Conservation (phyloP, 2,329 filamentous ascomycete genomes). For the Rhynchosporium secalis region DNA sequence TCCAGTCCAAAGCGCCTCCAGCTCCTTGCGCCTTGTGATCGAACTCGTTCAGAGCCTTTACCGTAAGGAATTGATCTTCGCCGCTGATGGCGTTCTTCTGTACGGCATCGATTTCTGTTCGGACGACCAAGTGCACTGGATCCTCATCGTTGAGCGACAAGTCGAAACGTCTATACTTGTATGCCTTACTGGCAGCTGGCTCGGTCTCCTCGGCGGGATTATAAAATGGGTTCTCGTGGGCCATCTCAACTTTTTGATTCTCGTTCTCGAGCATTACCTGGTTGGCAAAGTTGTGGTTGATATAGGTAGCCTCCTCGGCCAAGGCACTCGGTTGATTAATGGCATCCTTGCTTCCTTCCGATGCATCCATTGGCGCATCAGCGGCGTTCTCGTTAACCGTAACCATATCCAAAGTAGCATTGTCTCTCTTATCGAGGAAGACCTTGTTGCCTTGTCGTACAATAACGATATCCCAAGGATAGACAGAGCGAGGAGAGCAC, state of each 20-base stretch:
- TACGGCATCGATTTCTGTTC: constrained; percentile 92
- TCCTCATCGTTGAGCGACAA: constrained; percentile 88
- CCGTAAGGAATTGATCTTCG: constrained; percentile 85
- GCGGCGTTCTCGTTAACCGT: constrained; percentile 99
- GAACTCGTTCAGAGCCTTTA: constrained; percentile 98
- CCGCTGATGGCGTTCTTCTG: constrained; percentile 92
- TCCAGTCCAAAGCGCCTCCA: constrained; percentile 94
- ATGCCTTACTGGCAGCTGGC: constrained; percentile 90
- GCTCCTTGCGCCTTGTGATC: constrained; percentile 96
- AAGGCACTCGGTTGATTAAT: constrained; percentile 94
- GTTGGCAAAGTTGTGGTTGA: constrained; percentile 99
- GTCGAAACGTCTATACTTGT: constrained; percentile 98
- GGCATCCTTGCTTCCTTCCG: constrained; percentile 88
- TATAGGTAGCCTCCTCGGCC: constrained; percentile 96
- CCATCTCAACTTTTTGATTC: constrained; percentile 76
- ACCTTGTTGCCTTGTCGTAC: constrained; percentile 92
- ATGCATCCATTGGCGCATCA: constrained; percentile 87
- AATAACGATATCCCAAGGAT: constrained; percentile 98
- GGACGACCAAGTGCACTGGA: constrained; percentile 87
- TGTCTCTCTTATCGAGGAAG: constrained; percentile 98
- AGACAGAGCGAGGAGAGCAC: constrained; percentile 94
- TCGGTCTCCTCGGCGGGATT: constrained; percentile 90
- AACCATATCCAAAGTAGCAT: constrained; percentile 92
- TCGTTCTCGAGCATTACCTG: constrained; percentile 88
- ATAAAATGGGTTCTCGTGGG: constrained; percentile 95